Evolutionary conservation across 2,329 filamentous ascomycete species (phyloP), one percentile per base, ranked within the genome.

Genomic region (Epichloe gansuensis): DNA sequence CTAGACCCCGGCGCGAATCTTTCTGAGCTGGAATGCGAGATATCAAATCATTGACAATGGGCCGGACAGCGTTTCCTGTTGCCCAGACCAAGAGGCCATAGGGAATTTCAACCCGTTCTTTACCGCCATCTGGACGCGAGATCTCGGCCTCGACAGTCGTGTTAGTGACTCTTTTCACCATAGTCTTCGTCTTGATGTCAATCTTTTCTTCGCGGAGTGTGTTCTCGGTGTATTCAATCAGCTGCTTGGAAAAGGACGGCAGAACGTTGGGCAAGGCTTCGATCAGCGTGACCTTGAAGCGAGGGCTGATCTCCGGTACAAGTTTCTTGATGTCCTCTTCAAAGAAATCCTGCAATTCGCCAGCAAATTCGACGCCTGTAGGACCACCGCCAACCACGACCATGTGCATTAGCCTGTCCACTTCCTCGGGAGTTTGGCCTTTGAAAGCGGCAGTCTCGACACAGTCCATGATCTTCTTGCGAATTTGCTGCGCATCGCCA

Each of bases 401-500:
- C 90, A 97, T 97, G 78, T 97, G 91, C 68, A 98, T 79, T 62
- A 98, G 82, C 60, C 93, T 89, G 74, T 94, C 85, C 66, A 95
- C 76, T 73, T 98, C 94, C 59, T 93, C 88, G 15, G 80, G 74
- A 39, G 80, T 77, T 74, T 98, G 93, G 66, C 89, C 91, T 80
- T 97, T 97, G 84, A 98, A 96, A 56, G 89, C 91, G 50, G 93
- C 93, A 38, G 91, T 96, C 75, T 98, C 93, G 61, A 95, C 90
- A 69, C 93, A 98, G 74, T 98, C 93, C 93, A 98, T 98, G 71
- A 98, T 96, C 72, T 89, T 89, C 78, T 91, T 96, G 66, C 93
- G 89, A 67, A 98, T 98, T 65, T 82, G 81, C 73, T 98, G 93
- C 53, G 93, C 93, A 68, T 98, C 94, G 59, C 80, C 82, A 65